phyloP scores from a whole-genome alignment of 208 protist genomes.

The Lotmaria passim region DNA sequence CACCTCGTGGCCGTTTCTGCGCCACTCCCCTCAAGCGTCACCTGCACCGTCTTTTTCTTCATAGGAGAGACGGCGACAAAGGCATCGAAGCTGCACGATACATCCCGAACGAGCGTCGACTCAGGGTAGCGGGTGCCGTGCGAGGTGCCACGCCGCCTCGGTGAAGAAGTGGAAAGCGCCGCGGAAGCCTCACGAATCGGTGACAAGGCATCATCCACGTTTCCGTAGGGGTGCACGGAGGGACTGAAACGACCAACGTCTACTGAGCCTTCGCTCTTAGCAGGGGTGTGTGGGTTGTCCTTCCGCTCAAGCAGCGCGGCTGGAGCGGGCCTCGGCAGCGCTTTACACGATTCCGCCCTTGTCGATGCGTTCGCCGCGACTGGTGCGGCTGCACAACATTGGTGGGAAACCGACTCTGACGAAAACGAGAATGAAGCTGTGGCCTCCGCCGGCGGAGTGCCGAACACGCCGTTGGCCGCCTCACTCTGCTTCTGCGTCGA shows the following conservation, averaged over 20 bases:
- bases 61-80: conserved; percentile 10
- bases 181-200: neutral
- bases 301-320: too few relatives aligned
- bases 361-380: too few relatives aligned
- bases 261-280: too few relatives aligned
- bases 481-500: neutral
- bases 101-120: neutral
- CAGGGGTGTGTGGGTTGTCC: too few relatives aligned
- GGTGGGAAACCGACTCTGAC: too few relatives aligned
- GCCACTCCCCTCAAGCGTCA: too few relatives aligned
- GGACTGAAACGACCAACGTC: too few relatives aligned
- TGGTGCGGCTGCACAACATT: too few relatives aligned
- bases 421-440: too few relatives aligned
- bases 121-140: neutral
- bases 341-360: too few relatives aligned
- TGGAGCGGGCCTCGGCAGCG: too few relatives aligned
- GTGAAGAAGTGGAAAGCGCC: neutral
- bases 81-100: conserved; percentile 22
- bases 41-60: neutral
- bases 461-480: neutral
- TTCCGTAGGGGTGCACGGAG: neutral
- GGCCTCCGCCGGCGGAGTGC: neutral
- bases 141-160: neutral
- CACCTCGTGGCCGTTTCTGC: too few relatives aligned
- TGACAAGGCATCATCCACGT: neutral